Base-by-base conservation (phyloP, 2,329 filamentous ascomycete species). In the Aspergillus intermedius region DNA sequence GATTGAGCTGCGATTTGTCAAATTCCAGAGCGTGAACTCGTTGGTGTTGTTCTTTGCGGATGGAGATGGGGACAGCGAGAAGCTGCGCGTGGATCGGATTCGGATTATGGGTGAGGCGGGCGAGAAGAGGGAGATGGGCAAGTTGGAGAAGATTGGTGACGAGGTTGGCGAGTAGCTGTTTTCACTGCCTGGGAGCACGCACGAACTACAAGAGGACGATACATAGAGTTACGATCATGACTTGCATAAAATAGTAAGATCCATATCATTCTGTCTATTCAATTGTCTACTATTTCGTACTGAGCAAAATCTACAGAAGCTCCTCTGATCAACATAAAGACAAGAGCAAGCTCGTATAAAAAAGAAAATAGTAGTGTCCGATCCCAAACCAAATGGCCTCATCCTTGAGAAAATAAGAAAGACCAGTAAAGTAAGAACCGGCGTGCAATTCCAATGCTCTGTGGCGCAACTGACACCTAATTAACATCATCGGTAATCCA, bases 1-100 rank as follows among this genome's bases (percentile, higher is more conserved):
- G 60, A 73, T 91, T 47, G 72, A 79, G 41, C 73, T 97, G 60
- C 87, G 91, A 12, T 96, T 91, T 63, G 93, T 98, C 71, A 96
- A 96, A 74, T 98, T 97, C 76, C 93, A 97, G 73, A 94, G 90
- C 64, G 87, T 96, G 47, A 86, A 83, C 51, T 93, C 84, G 53
- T 65, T 98, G 60, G 86, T 95, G 15, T 60, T 98, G 9, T 98
- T 96, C 67, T 84, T 98, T 30, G 87, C 87, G 47, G 85, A 94
- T 65, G 91, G 90, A 2, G 87, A 91, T 47, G 84, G 84, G 15
- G 85, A 88, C 45, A 81, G 84, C 40, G 91, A 97, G 66, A 91
- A 88, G 75, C 85, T 93, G 49, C 83, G 93, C 49, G 70, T 98
- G 35, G 74, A 77, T 51, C 60, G 74, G 10, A 54, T 77, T 47